phyloP scores from a whole-genome alignment of 768 basidiomycete species.

The Auricularia sp. region DNA sequence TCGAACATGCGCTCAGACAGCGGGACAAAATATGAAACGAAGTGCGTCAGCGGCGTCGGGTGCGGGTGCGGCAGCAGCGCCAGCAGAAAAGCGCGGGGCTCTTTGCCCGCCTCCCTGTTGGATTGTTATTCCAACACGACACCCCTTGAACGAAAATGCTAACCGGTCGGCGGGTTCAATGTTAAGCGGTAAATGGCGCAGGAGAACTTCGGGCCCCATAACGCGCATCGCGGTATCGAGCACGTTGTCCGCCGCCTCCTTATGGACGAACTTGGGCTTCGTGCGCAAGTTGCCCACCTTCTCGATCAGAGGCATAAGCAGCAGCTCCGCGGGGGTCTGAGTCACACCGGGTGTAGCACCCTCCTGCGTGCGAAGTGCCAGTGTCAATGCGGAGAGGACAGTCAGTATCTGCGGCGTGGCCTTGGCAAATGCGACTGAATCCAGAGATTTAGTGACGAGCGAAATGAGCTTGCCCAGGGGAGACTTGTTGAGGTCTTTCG shows the following conservation, averaged over 20 bases:
- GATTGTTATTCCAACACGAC: constrained; percentile 1
- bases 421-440: constrained; percentile 61
- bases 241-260: constrained; percentile 74
- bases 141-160: constrained; percentile 16
- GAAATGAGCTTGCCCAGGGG: constrained; percentile 53
- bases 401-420: constrained; percentile 74
- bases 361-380: constrained; percentile 44
- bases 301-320: constrained; percentile 60
- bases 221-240: constrained; percentile 75
- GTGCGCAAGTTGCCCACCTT: constrained; percentile 65
- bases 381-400: constrained; percentile 60
- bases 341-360: constrained; percentile 25
- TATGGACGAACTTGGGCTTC: constrained; percentile 80
- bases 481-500: constrained; percentile 40
- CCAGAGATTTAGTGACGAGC: constrained; percentile 57
- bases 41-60: constrained; percentile 73
- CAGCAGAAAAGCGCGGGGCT: constrained; percentile 86
- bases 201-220: constrained; percentile 72
- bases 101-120: constrained; percentile 56
- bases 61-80: constrained; percentile 78
- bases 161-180: constrained; percentile 74
- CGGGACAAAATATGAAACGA: constrained; percentile 85
- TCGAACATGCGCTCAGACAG: constrained; percentile 90
- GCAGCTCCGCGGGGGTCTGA: constrained; percentile 53
- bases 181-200: constrained; percentile 72